Percentiles rank a stretch among this genome's conserved stretches.
phyloP scores from a whole-genome alignment of 805 yeast species.

The Cyberlindnera galapagoensis region DNA sequence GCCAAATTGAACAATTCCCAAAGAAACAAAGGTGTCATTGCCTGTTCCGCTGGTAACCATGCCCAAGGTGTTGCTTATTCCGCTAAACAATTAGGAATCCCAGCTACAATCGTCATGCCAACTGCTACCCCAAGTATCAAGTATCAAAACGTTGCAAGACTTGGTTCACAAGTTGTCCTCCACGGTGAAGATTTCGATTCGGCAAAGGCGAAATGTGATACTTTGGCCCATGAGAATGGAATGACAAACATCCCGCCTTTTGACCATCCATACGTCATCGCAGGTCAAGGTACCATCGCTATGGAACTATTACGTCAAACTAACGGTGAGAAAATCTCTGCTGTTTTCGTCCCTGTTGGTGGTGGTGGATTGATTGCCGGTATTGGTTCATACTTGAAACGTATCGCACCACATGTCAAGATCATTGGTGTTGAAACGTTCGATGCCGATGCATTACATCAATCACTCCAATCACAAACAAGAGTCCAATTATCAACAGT shows the following conservation, averaged over 20 bases:
- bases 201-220: slow-evolving; percentile 86
- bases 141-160: slow-evolving; percentile 80
- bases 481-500: slow-evolving; percentile 60
- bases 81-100: slow-evolving; percentile 76
- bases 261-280: slow-evolving; percentile 95
- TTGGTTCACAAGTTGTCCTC: slow-evolving; percentile 91
- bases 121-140: slow-evolving; percentile 94
- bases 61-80: slow-evolving; percentile 98
- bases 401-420: slow-evolving; percentile 96
- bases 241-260: slow-evolving; percentile 95
- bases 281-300: slow-evolving; percentile 98
- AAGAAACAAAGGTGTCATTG: slow-evolving; percentile 82
- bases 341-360: slow-evolving; percentile 90
- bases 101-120: slow-evolving; percentile 98
- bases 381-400: slow-evolving; percentile 79
- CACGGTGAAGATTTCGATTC: slow-evolving; percentile 92
- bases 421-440: slow-evolving; percentile 92
- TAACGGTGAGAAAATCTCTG: slow-evolving; percentile 66
- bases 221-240: slow-evolving; percentile 63
- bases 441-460: slow-evolving; percentile 91
- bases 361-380: slow-evolving; percentile 98
- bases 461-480: slow-evolving; percentile 51
- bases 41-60: slow-evolving; percentile 98
- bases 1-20: slow-evolving; percentile 63
- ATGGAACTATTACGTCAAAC: slow-evolving; percentile 88